Evolutionary conservation across 495 filamentous ascomycete species (phyloP).

Genomic region (Xylaria venustula): DNA sequence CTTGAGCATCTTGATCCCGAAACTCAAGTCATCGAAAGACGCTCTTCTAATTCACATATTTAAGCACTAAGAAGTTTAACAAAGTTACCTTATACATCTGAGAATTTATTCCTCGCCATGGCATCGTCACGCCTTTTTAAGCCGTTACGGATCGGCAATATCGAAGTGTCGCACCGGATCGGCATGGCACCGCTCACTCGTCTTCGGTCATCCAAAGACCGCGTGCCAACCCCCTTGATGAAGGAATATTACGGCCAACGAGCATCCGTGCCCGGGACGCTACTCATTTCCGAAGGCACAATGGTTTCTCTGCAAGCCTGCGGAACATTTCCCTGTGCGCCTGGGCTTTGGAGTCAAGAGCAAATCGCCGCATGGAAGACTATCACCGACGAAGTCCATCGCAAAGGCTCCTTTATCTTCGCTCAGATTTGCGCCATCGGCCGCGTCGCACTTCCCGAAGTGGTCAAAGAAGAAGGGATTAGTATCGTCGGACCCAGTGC

Average conservation of each 20-base stretch:
- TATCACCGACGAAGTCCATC: constrained; percentile 61
- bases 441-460: constrained; percentile 31
- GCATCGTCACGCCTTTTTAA: constrained; percentile 28
- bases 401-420: constrained; percentile 58
- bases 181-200: constrained; percentile 47
- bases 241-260: constrained; percentile 60
- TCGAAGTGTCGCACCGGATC: constrained; percentile 39
- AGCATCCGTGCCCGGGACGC: constrained; percentile 54
- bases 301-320: constrained; percentile 25
- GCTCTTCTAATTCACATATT: background rate
- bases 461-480: constrained; percentile 33
- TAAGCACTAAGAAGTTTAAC: background rate
- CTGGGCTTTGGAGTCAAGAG: constrained; percentile 56
- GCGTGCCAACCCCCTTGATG: constrained; percentile 48
- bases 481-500: constrained; percentile 47
- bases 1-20: too few relatives aligned
- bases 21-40: too few relatives aligned
- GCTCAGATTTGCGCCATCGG: constrained; percentile 56
- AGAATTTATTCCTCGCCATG: background rate
- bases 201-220: constrained; percentile 39
- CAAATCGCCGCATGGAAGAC: constrained; percentile 59
- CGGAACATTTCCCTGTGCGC: constrained; percentile 43
- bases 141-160: constrained; percentile 35
- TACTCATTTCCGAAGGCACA: constrained; percentile 65
- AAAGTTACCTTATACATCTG: too few relatives aligned